Percentiles rank a stretch among this genome's conserved stretches.
These are phyloP conservation scores for Cyclocybe cylindracea DNA, from an alignment of 768 basidiomycete genomes.

Conservation along the genomic window DNA sequence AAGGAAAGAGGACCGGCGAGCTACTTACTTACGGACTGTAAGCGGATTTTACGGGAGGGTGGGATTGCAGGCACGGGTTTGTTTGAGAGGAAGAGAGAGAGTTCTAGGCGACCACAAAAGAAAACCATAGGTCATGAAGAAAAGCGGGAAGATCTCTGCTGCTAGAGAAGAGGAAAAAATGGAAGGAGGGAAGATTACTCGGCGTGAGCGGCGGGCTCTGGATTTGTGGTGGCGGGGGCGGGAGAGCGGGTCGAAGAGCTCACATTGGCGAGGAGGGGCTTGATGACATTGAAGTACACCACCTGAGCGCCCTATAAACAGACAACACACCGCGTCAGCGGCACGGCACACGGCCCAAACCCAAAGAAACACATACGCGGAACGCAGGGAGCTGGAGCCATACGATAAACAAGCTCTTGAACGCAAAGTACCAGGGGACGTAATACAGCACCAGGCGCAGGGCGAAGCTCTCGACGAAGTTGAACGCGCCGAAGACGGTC, in stretches of 20 bases:
- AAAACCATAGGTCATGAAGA: too few species aligned
- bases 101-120: too few species aligned
- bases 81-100: too few species aligned
- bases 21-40: neutral
- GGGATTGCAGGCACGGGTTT: too few species aligned
- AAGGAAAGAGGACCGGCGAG: constrained; percentile 4
- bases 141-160: too few species aligned
- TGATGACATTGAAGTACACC: constrained; percentile 74
- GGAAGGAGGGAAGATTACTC: constrained; percentile 26
- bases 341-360: constrained; percentile 17
- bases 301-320: constrained; percentile 77
- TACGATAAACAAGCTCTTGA: constrained; percentile 89
- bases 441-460: constrained; percentile 87
- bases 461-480: constrained; percentile 87
- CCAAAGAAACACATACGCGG: constrained; percentile 58
- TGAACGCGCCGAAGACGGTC: constrained; percentile 93
- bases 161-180: neutral
- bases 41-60: too few species aligned
- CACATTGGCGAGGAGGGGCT: constrained; percentile 76
- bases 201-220: constrained; percentile 32
- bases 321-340: constrained; percentile 18
- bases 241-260: constrained; percentile 44
- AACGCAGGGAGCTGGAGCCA: constrained; percentile 89
- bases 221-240: constrained; percentile 52
- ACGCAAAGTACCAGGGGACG: constrained; percentile 90